Conservation (phyloP, 192 early-diverging fungal genomes). For the Entomortierella lignicola region DNA sequence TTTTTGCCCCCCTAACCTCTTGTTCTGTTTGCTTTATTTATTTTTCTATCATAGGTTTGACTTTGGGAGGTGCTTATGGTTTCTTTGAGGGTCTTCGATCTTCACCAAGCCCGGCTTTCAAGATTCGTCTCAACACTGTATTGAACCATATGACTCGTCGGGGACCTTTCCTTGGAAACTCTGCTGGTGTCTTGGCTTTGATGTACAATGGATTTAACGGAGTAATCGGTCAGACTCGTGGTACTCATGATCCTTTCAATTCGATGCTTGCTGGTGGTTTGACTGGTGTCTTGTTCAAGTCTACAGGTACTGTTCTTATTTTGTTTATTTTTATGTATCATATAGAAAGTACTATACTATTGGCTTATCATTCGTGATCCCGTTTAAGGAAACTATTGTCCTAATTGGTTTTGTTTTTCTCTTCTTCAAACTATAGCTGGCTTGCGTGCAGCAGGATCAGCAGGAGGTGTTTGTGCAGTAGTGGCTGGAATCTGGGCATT, state of each 20-base stretch:
- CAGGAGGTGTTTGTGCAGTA: slow-evolving; percentile 68
- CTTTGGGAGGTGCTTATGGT: slow-evolving; percentile 79
- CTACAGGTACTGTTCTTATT: slow-evolving; percentile 54
- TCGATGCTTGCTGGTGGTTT: slow-evolving; percentile 78
- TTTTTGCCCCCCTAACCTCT: no score
- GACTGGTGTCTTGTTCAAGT: slow-evolving; percentile 83
- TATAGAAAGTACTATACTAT: neutral
- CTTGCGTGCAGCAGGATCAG: slow-evolving; percentile 63
- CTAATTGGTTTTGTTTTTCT: neutral
- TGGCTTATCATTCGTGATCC: neutral
- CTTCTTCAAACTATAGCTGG: slow-evolving; percentile 64
- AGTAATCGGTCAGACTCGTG: slow-evolving; percentile 70
- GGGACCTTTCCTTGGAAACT: slow-evolving; percentile 88
- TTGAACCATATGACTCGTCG: slow-evolving; percentile 86
- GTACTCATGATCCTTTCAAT: slow-evolving; percentile 73
- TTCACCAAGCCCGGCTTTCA: slow-evolving; percentile 69
- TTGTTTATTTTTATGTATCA: no score
- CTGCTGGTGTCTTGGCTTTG: slow-evolving; percentile 84
- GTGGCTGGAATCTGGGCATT: slow-evolving; percentile 67
- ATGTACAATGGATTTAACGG: slow-evolving; percentile 83
- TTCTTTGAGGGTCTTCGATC: slow-evolving; percentile 79
- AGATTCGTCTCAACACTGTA: slow-evolving; percentile 83
- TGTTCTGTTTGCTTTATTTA: no score
- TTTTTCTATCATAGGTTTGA: slow-evolving; percentile 51
- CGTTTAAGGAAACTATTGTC: neutral